These are phyloP conservation scores for Rhodomyrtus psidioides DNA, from an alignment of 441 rosid species.

Conservation along the genomic window DNA sequence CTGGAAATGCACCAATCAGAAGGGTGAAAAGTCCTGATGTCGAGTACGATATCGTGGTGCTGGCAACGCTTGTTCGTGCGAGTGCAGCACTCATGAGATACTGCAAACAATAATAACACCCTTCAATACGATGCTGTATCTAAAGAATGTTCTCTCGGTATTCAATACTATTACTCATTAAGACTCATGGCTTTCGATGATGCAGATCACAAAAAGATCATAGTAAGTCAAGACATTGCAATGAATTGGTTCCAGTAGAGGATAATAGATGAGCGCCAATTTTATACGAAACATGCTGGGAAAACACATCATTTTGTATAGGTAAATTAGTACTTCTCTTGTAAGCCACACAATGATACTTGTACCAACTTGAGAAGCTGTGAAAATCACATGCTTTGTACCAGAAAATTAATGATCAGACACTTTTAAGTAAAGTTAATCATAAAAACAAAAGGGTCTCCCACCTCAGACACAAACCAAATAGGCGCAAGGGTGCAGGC, in stretches of 20 bases:
- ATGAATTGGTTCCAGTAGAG: background rate
- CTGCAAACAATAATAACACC: conserved; percentile 8
- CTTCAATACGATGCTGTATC: background rate
- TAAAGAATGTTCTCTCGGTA: background rate
- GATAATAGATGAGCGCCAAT: background rate
- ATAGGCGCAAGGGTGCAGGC: no score
- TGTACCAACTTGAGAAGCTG: background rate
- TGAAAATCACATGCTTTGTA: no score
- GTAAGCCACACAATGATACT: background rate
- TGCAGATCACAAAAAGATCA: background rate
- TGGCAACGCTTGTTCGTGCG: conserved; percentile 34
- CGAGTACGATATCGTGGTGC: conserved; percentile 26
- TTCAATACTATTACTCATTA: background rate
- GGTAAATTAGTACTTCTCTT: background rate
- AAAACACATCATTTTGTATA: background rate
- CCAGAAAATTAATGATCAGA: no score
- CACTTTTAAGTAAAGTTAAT: no score
- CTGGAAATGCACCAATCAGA: conserved; percentile 31
- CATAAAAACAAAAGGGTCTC: no score
- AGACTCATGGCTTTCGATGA: background rate
- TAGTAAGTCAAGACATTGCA: background rate
- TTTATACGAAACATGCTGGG: background rate
- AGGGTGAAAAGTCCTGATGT: conserved; percentile 44
- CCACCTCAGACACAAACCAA: no score
- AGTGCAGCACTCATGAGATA: conserved; percentile 37